Evolutionary conservation across 2,329 filamentous ascomycete genomes (phyloP).

Genomic region (Fusarium robinianum): DNA sequence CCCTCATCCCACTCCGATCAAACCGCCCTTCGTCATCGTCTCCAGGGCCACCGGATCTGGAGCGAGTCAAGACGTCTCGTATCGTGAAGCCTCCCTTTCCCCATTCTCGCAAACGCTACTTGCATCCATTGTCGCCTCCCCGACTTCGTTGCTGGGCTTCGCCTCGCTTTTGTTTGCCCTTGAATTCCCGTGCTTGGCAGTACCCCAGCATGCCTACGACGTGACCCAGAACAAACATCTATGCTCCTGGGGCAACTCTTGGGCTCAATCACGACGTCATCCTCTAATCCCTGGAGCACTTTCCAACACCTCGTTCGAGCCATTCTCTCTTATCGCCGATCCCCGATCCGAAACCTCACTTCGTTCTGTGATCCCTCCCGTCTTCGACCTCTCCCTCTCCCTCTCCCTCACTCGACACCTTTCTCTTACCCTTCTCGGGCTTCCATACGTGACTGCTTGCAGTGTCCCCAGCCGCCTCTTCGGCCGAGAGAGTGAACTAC

Average conservation of each 20-base stretch:
- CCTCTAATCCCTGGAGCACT: constrained; percentile 15
- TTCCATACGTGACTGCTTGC: constrained; percentile 27
- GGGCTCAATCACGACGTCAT: constrained; percentile 30
- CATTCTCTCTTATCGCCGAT: constrained; percentile 24
- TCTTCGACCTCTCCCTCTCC: constrained; percentile 8
- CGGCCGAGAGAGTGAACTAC: constrained; percentile 6
- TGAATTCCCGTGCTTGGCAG: constrained; percentile 24
- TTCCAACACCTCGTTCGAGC: constrained; percentile 8
- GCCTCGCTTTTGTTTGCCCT: constrained; percentile 12
- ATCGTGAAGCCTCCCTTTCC: constrained; percentile 22
- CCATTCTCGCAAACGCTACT: constrained; percentile 6
- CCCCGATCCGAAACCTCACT: constrained; percentile 17
- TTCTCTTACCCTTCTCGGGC: constrained; percentile 9
- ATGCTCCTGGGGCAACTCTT: constrained; percentile 25
- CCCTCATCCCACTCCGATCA: background rate
- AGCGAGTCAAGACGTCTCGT: constrained; percentile 12
- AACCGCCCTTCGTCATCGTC: constrained; percentile 9
- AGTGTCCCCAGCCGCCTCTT: constrained; percentile 16
- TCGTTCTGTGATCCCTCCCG: constrained; percentile 19
- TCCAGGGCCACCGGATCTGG: constrained; percentile 25
- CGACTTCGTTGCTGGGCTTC: constrained; percentile 16
- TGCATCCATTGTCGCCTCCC: constrained; percentile 3
- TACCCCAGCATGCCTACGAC: constrained; percentile 29
- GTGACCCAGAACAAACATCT: constrained; percentile 33
- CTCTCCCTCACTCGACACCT: background rate